Base-by-base conservation (phyloP, 805 yeast species). In the Tetrapisispora pingtungensis region DNA sequence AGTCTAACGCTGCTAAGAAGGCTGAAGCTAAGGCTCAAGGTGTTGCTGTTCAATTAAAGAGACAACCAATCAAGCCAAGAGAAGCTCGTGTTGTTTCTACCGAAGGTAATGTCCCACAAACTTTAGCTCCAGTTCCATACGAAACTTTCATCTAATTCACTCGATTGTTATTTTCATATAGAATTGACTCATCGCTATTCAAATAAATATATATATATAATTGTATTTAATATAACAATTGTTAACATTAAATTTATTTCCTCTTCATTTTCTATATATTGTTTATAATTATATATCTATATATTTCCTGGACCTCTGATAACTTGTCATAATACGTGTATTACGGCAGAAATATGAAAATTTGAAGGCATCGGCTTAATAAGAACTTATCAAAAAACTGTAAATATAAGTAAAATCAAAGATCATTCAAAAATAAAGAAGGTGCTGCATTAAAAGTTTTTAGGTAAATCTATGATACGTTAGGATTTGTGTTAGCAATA, bases 21-120 rank as follows among this genome's bases (percentile, higher is more conserved):
- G 73, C 72, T 64, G 97, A 84, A 75, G 98, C 97, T 63, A 89
- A 88, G 81, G 89, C 84, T 61, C 75, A 82, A 71, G 97, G 97
- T 73, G 82, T 79, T 69, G 73, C 84, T 63, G 90, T 85, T 58
- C 77, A 76, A 75, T 85, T 93, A 68, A 93, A 90, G 89, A 86
- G 99, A 83, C 90, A 84, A 74, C 97, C 98, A 69, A 96, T 78
- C 67, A 84, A 79, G 74, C 98, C 99, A 80, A 89, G 97, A 83
- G 87, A 74, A 59, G 77, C 95, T 57, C 85, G 81, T 75, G 74
- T 82, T 65, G 83, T 93, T 66, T 69, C 89, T 51, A 81, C 96
- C 65, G 78, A 74, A 66, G 80, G 79, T 67, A 80, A 82, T 76
- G 75, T 78, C 64, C 96, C 97, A 67, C 95, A 89, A 73, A 89